A percentile compares a stretch with the other conserved stretches of the same genome.
These are phyloP conservation scores for Colletotrichum destructivum DNA, from an alignment of 2,329 filamentous ascomycete genomes.

Conservation along the genomic window DNA sequence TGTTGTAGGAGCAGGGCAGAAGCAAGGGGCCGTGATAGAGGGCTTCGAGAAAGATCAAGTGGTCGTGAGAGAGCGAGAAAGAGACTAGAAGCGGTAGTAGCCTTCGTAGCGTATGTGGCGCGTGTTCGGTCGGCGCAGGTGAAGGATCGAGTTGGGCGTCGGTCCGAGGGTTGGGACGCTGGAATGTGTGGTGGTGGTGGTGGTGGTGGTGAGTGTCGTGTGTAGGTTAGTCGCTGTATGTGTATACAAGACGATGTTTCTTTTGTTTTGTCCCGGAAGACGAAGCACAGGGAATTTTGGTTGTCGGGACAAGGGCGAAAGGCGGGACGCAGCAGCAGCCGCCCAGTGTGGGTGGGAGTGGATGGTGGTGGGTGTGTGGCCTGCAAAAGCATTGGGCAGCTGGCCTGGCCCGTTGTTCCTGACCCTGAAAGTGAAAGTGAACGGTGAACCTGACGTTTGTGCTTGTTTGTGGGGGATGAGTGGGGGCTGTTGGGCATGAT, in stretches of 20 bases:
- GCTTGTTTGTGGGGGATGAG: background rate
- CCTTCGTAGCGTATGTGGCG: constrained; percentile 23
- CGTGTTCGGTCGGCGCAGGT: constrained; percentile 7
- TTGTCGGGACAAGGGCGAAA: constrained; percentile 40
- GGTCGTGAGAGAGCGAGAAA: too few species aligned
- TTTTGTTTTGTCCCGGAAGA: constrained; percentile 22
- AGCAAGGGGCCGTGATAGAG: constrained; percentile 26
- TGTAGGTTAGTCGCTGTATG: background rate
- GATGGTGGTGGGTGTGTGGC: background rate
- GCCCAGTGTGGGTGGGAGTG: background rate
- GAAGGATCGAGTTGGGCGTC: constrained; percentile 16
- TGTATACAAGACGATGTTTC: constrained; percentile 21
- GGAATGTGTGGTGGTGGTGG: background rate
- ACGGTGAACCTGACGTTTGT: background rate
- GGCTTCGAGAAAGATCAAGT: constrained; percentile 3
- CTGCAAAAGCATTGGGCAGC: constrained; percentile 10
- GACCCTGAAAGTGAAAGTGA: background rate
- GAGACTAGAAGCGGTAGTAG: constrained; percentile 6
- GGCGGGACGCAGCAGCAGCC: background rate
- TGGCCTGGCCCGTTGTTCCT: background rate
- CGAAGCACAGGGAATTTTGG: constrained; percentile 36
- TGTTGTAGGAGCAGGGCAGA: constrained; percentile 20
- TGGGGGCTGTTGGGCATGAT: constrained; percentile 27
- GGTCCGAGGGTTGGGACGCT: constrained; percentile 18
- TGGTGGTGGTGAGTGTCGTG: background rate